Evolutionary conservation across 2,329 filamentous ascomycete genomes (phyloP).

Genomic region (Penicillium hordei): DNA sequence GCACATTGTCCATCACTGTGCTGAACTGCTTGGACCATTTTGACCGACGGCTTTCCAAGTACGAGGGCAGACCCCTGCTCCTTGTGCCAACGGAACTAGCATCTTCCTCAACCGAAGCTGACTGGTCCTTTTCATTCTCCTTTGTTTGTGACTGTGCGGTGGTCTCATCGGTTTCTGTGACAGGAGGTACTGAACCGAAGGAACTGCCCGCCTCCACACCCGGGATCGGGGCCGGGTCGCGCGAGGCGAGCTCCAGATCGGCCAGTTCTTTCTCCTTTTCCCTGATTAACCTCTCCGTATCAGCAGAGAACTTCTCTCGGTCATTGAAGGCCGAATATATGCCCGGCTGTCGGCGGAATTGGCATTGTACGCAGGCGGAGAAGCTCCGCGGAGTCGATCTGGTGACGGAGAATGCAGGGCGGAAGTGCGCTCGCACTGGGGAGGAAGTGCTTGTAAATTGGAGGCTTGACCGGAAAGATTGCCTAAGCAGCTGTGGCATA

Average conservation of each 20-base stretch:
- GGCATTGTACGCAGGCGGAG: constrained; percentile 47
- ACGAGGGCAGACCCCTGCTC: constrained; percentile 34
- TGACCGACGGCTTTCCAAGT: constrained; percentile 52
- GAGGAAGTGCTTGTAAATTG: constrained; percentile 26
- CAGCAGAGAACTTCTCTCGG: constrained; percentile 25
- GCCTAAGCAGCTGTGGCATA: constrained; percentile 42
- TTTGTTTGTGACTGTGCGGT: constrained; percentile 7
- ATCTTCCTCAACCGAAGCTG: constrained; percentile 11
- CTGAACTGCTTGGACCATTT: constrained; percentile 62
- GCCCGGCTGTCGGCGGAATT: constrained; percentile 36
- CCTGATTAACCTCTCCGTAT: constrained; percentile 17
- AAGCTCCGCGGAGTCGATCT: constrained; percentile 29
- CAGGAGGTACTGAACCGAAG: constrained; percentile 11
- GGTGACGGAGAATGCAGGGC: constrained; percentile 23
- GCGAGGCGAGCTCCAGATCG: constrained; percentile 19
- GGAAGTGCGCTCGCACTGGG: constrained; percentile 24
- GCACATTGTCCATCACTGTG: constrained; percentile 81
- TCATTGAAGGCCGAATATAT: constrained; percentile 28
- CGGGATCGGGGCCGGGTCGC: constrained; percentile 19
- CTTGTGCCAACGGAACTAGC: background rate
- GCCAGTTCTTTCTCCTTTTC: constrained; percentile 11
- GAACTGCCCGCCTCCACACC: constrained; percentile 25
- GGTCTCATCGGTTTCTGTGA: constrained; percentile 12
- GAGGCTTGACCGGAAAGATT: constrained; percentile 36
- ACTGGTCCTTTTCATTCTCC: constrained; percentile 17